phyloP scores from a whole-genome alignment of 2,329 filamentous ascomycete species.

The Colletotrichum australisinense region DNA sequence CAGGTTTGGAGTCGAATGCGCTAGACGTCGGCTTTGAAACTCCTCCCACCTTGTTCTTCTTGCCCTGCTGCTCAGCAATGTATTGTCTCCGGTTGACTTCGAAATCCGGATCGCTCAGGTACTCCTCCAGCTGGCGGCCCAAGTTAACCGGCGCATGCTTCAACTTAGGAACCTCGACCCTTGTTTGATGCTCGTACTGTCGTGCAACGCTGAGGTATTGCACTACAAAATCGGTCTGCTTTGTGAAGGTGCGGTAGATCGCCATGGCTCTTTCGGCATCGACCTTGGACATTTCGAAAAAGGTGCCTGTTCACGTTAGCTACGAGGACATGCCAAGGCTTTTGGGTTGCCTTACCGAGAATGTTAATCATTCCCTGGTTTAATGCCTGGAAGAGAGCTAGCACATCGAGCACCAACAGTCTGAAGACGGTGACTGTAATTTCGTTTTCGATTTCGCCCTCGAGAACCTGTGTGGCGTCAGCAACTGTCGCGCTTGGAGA shows the following conservation, averaged over 20 bases:
- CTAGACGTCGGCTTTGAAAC: slow-evolving; percentile 40
- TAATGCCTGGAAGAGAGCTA: slow-evolving; percentile 92
- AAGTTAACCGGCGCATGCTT: slow-evolving; percentile 97
- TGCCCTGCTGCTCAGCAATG: slow-evolving; percentile 84
- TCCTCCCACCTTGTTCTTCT: slow-evolving; percentile 58
- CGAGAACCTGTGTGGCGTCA: slow-evolving; percentile 72
- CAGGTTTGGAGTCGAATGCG: slow-evolving; percentile 49
- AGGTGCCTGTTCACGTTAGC: slow-evolving; percentile 74
- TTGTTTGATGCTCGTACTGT: slow-evolving; percentile 90
- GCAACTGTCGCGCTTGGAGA: background rate
- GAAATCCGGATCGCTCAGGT: slow-evolving; percentile 94
- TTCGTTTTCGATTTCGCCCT: slow-evolving; percentile 92
- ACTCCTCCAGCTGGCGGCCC: slow-evolving; percentile 90
- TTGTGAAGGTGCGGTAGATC: slow-evolving; percentile 92
- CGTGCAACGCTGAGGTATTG: slow-evolving; percentile 88
- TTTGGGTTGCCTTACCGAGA: slow-evolving; percentile 70
- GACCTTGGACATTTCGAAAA: slow-evolving; percentile 96
- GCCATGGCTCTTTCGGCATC: slow-evolving; percentile 92
- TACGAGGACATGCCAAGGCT: background rate
- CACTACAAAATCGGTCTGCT: slow-evolving; percentile 92
- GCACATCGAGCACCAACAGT: slow-evolving; percentile 87
- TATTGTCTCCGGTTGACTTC: slow-evolving; percentile 94
- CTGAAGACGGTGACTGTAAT: slow-evolving; percentile 96
- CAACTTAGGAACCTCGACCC: slow-evolving; percentile 94
- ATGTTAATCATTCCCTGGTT: slow-evolving; percentile 99